These are phyloP conservation scores for Arthrobotrys musiformis DNA, from an alignment of 2,329 filamentous ascomycete species.

Conservation along the genomic window DNA sequence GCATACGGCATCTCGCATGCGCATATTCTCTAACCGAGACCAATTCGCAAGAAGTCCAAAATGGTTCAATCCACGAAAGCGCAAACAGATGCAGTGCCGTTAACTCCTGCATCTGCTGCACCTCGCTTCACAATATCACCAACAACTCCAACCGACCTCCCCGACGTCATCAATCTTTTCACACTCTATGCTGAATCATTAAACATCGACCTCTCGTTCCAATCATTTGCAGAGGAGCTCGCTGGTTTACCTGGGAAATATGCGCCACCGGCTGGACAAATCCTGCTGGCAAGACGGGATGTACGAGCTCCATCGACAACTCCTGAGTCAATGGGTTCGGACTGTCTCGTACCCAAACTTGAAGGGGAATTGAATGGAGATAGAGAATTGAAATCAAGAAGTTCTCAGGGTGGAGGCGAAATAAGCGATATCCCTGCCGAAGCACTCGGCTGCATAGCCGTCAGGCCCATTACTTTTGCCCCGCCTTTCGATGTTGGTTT, in stretches of 20 bases:
- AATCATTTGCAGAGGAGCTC: constrained; percentile 69
- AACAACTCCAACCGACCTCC: constrained; percentile 62
- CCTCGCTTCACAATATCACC: constrained; percentile 42
- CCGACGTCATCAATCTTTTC: constrained; percentile 64
- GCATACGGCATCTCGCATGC: constrained; percentile 48
- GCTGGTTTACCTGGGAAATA: constrained; percentile 69
- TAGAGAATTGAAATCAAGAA: not conserved
- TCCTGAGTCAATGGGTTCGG: not conserved
- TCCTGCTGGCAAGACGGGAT: constrained; percentile 67
- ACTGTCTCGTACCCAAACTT: too few species aligned
- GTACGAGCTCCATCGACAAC: not conserved
- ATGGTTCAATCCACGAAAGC: constrained; percentile 41
- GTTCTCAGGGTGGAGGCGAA: not conserved
- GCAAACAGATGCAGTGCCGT: not conserved
- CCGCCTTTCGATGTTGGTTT: constrained; percentile 16
- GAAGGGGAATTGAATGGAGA: constrained; percentile 9
- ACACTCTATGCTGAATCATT: constrained; percentile 65
- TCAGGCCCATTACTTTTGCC: constrained; percentile 63
- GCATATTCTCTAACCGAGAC: constrained; percentile 36
- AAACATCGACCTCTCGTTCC: constrained; percentile 69
- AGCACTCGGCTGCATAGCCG: constrained; percentile 67
- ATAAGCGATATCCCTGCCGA: constrained; percentile 42
- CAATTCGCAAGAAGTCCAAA: constrained; percentile 20
- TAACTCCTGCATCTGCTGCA: not conserved
- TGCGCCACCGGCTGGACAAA: constrained; percentile 64